Conservation (phyloP, 2,329 filamentous ascomycete species). For the Xylariaceae sp. region DNA sequence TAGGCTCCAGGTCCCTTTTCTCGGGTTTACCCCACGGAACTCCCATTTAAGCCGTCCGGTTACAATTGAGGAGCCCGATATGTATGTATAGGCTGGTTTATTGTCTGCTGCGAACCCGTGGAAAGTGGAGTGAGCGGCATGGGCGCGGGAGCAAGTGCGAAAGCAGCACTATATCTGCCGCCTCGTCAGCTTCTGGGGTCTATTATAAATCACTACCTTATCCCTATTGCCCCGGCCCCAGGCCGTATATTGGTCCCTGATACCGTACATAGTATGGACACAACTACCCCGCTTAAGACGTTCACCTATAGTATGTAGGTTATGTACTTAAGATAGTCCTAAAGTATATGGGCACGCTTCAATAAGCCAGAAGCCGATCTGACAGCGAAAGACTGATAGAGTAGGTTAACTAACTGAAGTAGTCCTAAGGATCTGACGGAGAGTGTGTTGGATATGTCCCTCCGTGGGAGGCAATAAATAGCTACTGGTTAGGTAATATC, state of each 20-base stretch:
- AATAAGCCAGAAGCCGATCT: not conserved
- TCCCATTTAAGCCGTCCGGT: not conserved
- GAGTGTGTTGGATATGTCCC: not conserved
- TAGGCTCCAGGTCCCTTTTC: not conserved
- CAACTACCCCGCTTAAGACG: not conserved
- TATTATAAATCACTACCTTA: not conserved
- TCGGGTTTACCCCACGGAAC: slow-evolving; percentile 6
- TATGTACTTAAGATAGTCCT: no score
- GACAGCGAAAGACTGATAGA: no score
- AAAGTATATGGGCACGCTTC: not conserved
- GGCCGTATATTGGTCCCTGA: not conserved
- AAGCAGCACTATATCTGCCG: not conserved
- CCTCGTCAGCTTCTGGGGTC: not conserved
- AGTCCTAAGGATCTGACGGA: not conserved
- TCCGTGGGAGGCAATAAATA: not conserved
- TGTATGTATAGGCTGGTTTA: not conserved
- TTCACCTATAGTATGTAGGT: not conserved
- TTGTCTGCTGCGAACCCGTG: not conserved
- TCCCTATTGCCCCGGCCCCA: not conserved
- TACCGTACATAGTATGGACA: not conserved
- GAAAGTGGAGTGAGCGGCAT: not conserved
- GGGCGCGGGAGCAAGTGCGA: not conserved
- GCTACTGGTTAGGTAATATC: not conserved
- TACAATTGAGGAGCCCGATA: not conserved
- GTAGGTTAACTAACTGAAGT: no score